Conservation (phyloP, 106 monocot species). For the Vanilla planifolia region DNA sequence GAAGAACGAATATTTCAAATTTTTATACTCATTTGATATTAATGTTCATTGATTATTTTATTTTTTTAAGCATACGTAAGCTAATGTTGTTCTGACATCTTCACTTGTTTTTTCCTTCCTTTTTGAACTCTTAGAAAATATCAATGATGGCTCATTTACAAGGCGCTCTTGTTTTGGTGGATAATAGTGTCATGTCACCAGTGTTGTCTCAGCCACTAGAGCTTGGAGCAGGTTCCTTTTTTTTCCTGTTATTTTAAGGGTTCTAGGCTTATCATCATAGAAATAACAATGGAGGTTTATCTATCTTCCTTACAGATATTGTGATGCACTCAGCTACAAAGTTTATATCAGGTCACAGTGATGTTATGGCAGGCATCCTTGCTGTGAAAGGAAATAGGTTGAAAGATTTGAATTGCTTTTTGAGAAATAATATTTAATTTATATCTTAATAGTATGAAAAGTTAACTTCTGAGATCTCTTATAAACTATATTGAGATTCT, state of each 20-base stretch:
- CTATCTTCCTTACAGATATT: constrained; percentile 56
- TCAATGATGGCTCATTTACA: constrained; percentile 74
- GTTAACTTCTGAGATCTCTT: too few species aligned
- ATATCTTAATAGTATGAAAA: too few species aligned
- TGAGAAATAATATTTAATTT: too few species aligned
- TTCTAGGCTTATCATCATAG: background rate
- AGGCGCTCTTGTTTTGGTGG: constrained; percentile 89
- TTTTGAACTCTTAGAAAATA: constrained; percentile 56
- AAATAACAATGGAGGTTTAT: background rate
- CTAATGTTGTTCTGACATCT: background rate
- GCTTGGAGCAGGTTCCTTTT: constrained; percentile 81
- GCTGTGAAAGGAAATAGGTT: constrained; percentile 95
- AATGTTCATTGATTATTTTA: background rate
- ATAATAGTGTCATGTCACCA: constrained; percentile 99
- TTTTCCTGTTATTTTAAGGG: background rate
- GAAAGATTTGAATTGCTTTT: background rate
- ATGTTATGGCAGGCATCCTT: constrained; percentile 96
- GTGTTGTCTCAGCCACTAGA: constrained; percentile 77
- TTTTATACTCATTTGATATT: background rate
- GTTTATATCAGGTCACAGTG: constrained; percentile 93
- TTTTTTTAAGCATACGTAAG: background rate
- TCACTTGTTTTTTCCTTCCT: background rate
- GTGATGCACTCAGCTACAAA: constrained; percentile 99
- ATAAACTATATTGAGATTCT: too few species aligned
- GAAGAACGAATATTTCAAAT: background rate